Evolutionary conservation across 345 rosid genomes (phyloP), one percentile per base, ranked within the genome.

Genomic region (Camelina neglecta): DNA sequence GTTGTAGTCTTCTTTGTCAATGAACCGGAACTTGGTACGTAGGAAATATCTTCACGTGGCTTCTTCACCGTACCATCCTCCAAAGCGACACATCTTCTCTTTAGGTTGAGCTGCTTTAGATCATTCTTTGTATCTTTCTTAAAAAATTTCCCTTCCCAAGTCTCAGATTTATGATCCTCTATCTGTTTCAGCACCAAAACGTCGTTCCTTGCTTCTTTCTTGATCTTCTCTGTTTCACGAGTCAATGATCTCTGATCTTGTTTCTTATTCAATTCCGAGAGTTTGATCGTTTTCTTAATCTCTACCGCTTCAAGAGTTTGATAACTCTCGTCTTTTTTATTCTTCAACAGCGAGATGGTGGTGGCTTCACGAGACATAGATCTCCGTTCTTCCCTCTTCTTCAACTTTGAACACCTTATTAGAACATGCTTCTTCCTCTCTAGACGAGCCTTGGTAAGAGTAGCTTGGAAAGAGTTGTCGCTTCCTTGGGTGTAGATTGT

Each of bases 401-500:
- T 45, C 49, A 45, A 6, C 49, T 13, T n/a, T 6, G 49, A 15
- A 45, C 49, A 45, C 49, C 49, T 45, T 45, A n/a, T 5, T 45
- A 45, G 49, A 13, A 13, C 49, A 45, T 13, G 49, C 20, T 47
- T 47, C 51, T 7, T n/a, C 21, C 0, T n/a, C 20, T 47, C 16
- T 8, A 47, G 20, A 47, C 51, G 51, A 47, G 20, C 50, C 20
- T 47, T 15, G 55, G 2, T 29, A 29, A 62, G 44, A 62, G 21
- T 2, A 35, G 44, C 3, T 5, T 13, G 10, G 23, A 1, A 36
- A 15, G 77, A 35, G 1, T 47, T n/a, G 66, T 57, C 51, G 67
- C 8, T 23, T 57, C 72, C 51, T 8, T 59, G 45, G 4, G 67
- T 11, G 53, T 66, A 48, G 23, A 75, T 58, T 2, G 35, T 58